Conservation (phyloP, 2,329 filamentous ascomycete genomes). For the Aspergillus amoenus region DNA sequence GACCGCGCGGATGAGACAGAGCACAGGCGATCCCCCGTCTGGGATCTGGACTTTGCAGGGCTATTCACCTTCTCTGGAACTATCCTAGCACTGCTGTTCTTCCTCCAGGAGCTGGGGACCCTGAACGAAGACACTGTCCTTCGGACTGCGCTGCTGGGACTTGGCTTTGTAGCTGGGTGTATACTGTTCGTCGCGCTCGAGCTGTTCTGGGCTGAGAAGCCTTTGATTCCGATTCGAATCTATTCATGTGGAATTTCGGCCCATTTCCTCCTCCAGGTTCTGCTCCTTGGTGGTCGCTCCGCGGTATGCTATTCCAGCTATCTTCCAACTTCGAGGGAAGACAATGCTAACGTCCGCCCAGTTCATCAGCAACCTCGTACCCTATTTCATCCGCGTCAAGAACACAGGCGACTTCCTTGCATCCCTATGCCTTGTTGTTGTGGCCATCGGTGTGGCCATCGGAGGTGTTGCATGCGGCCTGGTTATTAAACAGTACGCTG, state of each 20-base stretch:
- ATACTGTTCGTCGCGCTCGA: slow-evolving; percentile 16
- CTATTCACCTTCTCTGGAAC: slow-evolving; percentile 9
- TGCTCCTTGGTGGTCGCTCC: slow-evolving; percentile 12
- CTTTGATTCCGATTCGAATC: slow-evolving; percentile 20
- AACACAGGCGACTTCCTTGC: slow-evolving; percentile 15
- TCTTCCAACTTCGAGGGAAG: neutral
- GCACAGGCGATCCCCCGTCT: neutral
- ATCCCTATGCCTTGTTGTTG: slow-evolving; percentile 10
- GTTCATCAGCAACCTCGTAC: slow-evolving; percentile 12
- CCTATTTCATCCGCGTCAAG: slow-evolving; percentile 21
- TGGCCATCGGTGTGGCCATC: slow-evolving; percentile 14
- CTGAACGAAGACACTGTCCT: neutral
- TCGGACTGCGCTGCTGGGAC: neutral
- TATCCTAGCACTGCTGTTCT: slow-evolving; percentile 8
- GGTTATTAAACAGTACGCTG: slow-evolving; percentile 15
- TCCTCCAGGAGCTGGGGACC: slow-evolving; percentile 3
- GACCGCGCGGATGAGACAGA: no score
- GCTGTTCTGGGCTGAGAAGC: slow-evolving; percentile 16
- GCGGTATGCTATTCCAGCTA: slow-evolving; percentile 10
- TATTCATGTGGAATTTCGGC: slow-evolving; percentile 8
- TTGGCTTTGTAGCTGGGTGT: neutral
- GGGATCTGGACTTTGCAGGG: slow-evolving; percentile 14
- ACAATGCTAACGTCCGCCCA: neutral
- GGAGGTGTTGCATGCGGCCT: slow-evolving; percentile 10
- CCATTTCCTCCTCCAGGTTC: slow-evolving; percentile 14